Evolutionary conservation across 2,329 filamentous ascomycete species (phyloP), one percentile per base, ranked within the genome.

Genomic region (Hymenoscyphus salicellus): DNA sequence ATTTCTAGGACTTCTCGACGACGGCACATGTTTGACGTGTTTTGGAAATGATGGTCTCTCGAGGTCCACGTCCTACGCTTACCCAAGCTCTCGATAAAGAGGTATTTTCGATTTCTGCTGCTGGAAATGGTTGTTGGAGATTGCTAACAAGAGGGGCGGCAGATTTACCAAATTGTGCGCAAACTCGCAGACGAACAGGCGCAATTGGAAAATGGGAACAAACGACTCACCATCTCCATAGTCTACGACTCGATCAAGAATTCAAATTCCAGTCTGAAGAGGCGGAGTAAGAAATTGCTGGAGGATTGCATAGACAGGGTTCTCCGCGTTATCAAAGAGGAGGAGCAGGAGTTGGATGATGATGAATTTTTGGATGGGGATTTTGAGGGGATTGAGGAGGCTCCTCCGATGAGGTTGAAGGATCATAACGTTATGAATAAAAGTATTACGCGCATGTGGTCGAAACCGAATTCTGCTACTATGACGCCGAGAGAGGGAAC

Each of bases 281-380:
- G 95, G 26, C 87, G 90, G 70, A 92, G 92, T 46, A 96, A 95
- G 77, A 89, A 88, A 66, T 82, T 89, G 0, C 79, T 98, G 1
- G 91, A 97, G 75, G 91, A 95, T 68, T 89, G 90, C 41, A 92
- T 98, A 68, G 92, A 96, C 67, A 83, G 92, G 7, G 92, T 93
- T 0, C 79, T 97, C 17, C 85, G 88, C 7, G 86, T 92, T 20
- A 81, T 94, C 5, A 89, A 88, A 63, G 80, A 82, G 69, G 86
- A 91, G 32, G 63, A 66, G 20, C 64, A 60, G 32, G 73, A 73
- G 49, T 69, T 74, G 46, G 74, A 83, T 60, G 81, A 83, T 60
- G 78, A 77, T 57, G 81, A 83, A 62, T 80, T 79, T 4, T 69
- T 83, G 61, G 79, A 82, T 59, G 81, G 81, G 5, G 79, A 82